phyloP scores from a whole-genome alignment of 805 yeast species.

The Candida morakotiae region DNA sequence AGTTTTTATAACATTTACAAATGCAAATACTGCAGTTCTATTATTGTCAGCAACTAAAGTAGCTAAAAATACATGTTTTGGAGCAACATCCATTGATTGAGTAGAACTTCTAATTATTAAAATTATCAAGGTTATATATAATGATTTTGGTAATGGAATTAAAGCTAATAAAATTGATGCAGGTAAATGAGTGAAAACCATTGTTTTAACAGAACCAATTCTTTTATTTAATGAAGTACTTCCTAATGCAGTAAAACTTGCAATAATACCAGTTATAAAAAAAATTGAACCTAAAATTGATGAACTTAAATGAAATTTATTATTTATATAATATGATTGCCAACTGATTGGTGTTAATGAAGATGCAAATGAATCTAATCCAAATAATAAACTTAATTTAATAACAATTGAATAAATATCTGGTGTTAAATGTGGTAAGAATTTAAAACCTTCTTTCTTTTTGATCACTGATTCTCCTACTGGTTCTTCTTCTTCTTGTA shows the following conservation, averaged over 20 bases:
- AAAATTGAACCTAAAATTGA: constrained; percentile 37
- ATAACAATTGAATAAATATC: constrained; percentile 19
- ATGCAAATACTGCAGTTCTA: constrained; percentile 41
- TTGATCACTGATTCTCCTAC: neutral
- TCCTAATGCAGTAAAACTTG: constrained; percentile 37
- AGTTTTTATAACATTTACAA: constrained; percentile 43
- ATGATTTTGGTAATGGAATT: constrained; percentile 35
- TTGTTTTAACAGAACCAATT: constrained; percentile 41
- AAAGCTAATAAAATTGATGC: constrained; percentile 36
- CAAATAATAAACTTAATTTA: constrained; percentile 34
- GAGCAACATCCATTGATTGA: constrained; percentile 46
- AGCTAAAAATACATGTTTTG: constrained; percentile 45
- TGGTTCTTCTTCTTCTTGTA: constrained; percentile 6
- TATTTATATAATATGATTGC: constrained; percentile 42
- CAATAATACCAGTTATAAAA: constrained; percentile 32
- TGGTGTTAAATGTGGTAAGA: constrained; percentile 18
- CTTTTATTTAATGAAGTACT: constrained; percentile 42
- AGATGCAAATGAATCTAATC: constrained; percentile 41
- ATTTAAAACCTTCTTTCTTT: constrained; percentile 7
- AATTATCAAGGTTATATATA: constrained; percentile 26
- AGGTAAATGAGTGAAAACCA: constrained; percentile 43
- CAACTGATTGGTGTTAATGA: constrained; percentile 43
- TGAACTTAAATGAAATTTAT: constrained; percentile 30
- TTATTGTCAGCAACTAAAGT: constrained; percentile 35
- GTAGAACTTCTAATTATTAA: constrained; percentile 34